Base-by-base conservation (phyloP, 768 basidiomycete species). In the Termitomyces sp. region DNA sequence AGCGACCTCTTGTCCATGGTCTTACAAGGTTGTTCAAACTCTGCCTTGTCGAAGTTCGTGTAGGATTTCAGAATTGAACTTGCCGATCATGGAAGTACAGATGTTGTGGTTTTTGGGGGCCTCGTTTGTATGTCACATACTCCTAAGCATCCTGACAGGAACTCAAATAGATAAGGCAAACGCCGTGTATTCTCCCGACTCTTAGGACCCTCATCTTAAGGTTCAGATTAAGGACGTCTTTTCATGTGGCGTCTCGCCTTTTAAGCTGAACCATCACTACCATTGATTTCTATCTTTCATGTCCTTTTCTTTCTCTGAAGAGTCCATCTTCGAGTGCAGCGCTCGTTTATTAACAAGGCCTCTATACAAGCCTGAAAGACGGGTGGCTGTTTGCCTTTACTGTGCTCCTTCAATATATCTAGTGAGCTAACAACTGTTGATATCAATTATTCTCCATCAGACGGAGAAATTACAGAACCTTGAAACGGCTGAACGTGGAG, bases 241-340 rank as follows among this genome's bases (percentile, higher is more conserved):
- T 44, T 49, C 46, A 57, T 54, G 56, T 57, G 56, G 47, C 47
- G 47, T 28, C 52, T 44, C 49, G 28, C 33, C 29, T 56, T 31
- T 53, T 18, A 39, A 48, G 24, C 42, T 42, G 41, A 48, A 61
- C 29, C 28, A 50, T 47, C 44, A 34, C 53, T 37, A 36, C 48
- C 46, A 37, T 22, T 54, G 37, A n/a, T 51, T 55, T 24, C 57
- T 47, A 20, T 34, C 24, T 26, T 42, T 24, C 51, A 51, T 57
- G 56, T 29, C 49, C 29, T 51, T 61, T 45, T 58, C 60, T 39
- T 54, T 61, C 24, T 26, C 42, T 5, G 51, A 60, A 33, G 44
- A 53, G 15, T 46, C 52, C 1, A 22, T 57, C 29, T 42, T 24
- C 8, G 42, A 58, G 8, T 36, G 39, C 26, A 39, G 13, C 26